Base-by-base conservation (phyloP, 768 basidiomycete species). In the Nidularia pulvinata region DNA sequence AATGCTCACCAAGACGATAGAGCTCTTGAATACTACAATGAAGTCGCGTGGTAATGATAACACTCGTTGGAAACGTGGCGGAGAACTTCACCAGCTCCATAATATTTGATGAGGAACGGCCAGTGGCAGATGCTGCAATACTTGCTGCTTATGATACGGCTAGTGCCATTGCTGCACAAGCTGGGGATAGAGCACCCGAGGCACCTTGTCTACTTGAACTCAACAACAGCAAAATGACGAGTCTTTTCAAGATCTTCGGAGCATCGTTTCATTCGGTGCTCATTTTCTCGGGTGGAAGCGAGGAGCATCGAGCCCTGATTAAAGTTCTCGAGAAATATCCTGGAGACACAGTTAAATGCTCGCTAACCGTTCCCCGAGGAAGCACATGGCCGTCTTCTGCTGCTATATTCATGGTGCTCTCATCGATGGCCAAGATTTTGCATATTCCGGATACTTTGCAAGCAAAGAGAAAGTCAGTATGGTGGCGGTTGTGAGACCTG, bases 1-100 rank as follows among this genome's bases (percentile, higher is more conserved):
- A 50, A 78, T 79, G 75, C 70, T 82, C 19, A 53, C 72, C 47
- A 55, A 67, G 32, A 73, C 77, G 22, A 72, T 71, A 14, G 52
- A 48, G 2, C 53, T 72, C 3, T 51, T 64, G 44, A 54, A 64
- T 19, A 61, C 60, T 39, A 60, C 65, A 14, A 64, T 70, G 43
- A 48, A 49, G 25, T 49, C 35, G n/a, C 52, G 51, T 11, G 44
- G 55, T 34, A 32, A 45, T 7, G 34, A 46, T 9, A 52, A 39
- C n/a, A 39, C 7, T 7, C n/a, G 9, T 7, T 63, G 51, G 51
- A 22, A 37, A 25, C 51, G 61, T 6, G 59, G 57, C 6, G 33
- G 56, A 6, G 60, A 61, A 2, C 53, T 78, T 6, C 37, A 46
- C 7, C 73, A 74, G 68, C 67, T 78, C 34, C 1, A 65, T 80